These are phyloP conservation scores for Malus hybrid DNA, from an alignment of 331 rosid genomes.

Conservation along the genomic window DNA sequence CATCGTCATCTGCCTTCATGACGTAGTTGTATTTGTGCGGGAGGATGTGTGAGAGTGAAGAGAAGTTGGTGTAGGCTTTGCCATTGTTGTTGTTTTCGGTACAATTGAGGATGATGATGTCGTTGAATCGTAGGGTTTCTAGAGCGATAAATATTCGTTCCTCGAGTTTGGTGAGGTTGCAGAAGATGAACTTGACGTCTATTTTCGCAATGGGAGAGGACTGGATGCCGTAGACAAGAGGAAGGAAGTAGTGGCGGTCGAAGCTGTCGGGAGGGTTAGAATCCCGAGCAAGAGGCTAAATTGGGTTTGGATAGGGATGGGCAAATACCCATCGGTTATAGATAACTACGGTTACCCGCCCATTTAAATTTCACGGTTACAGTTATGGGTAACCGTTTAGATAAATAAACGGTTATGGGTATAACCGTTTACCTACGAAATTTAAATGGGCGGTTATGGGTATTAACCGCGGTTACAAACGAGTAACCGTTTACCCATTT, in stretches of 20 bases:
- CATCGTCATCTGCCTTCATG: conserved; percentile 26
- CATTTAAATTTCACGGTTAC: no score
- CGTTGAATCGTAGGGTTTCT: conserved; percentile 13
- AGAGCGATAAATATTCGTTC: conserved; percentile 5
- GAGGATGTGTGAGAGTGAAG: conserved; percentile 7
- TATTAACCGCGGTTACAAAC: no score
- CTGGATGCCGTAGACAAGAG: conserved; percentile 16
- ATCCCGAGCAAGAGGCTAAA: no score
- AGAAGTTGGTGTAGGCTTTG: conserved; percentile 26
- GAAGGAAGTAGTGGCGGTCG: conserved; percentile 21
- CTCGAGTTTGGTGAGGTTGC: conserved; percentile 19
- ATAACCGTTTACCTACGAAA: no score
- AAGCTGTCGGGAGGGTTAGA: no score
- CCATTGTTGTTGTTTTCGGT: conserved; percentile 25
- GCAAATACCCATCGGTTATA: no score
- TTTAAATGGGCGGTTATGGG: no score
- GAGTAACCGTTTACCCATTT: no score
- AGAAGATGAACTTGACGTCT: conserved; percentile 21
- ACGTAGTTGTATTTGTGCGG: conserved; percentile 1
- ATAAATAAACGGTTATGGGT: no score
- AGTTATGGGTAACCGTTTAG: no score
- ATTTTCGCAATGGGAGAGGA: conserved; percentile 8
- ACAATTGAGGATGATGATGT: conserved; percentile 21
- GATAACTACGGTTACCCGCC: no score
- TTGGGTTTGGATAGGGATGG: no score